A percentile compares a stretch with the other conserved stretches of the same genome.
phyloP scores from a whole-genome alignment of 768 basidiomycete species.

The Termitomyces sp. region DNA sequence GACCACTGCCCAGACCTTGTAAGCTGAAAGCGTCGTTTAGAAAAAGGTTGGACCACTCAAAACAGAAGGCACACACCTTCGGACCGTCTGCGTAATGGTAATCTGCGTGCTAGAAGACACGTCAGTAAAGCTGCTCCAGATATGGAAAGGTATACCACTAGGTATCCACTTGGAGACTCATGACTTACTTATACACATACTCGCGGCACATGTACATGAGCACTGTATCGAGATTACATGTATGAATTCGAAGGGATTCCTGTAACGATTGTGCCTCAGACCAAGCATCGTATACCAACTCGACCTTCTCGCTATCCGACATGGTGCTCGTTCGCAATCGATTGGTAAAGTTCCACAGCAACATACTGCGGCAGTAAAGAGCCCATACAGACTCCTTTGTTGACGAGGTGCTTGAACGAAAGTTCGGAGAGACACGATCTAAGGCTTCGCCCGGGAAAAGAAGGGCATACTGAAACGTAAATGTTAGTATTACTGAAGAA shows the following conservation, averaged over 20 bases:
- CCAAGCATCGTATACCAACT: slow-evolving; percentile 60
- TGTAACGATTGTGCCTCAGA: slow-evolving; percentile 68
- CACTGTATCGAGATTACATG: slow-evolving; percentile 67
- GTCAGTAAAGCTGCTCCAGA: slow-evolving; percentile 11
- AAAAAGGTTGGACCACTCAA: slow-evolving; percentile 15
- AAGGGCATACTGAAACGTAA: slow-evolving; percentile 48
- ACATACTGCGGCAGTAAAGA: slow-evolving; percentile 77
- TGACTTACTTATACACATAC: slow-evolving; percentile 70
- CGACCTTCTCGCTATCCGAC: slow-evolving; percentile 52
- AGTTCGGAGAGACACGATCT: slow-evolving; percentile 44
- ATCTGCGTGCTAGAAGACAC: slow-evolving; percentile 53
- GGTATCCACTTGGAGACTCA: not conserved
- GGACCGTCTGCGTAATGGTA: slow-evolving; percentile 60
- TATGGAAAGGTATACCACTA: too few species aligned
- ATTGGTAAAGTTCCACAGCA: slow-evolving; percentile 73
- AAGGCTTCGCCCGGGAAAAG: slow-evolving; percentile 75
- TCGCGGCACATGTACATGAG: slow-evolving; percentile 68
- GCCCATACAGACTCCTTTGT: slow-evolving; percentile 83
- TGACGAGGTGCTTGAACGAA: slow-evolving; percentile 43
- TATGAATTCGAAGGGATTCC: slow-evolving; percentile 64
- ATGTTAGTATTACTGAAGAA: slow-evolving; percentile 5
- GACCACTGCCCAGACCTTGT: slow-evolving; percentile 48
- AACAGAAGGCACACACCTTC: slow-evolving; percentile 48
- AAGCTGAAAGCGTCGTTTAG: slow-evolving; percentile 29
- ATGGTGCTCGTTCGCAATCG: slow-evolving; percentile 44